Evolutionary conservation across 2,329 filamentous ascomycete species (phyloP), one percentile per base, ranked within the genome.

Genomic region (Dactylella cylindrospora): DNA sequence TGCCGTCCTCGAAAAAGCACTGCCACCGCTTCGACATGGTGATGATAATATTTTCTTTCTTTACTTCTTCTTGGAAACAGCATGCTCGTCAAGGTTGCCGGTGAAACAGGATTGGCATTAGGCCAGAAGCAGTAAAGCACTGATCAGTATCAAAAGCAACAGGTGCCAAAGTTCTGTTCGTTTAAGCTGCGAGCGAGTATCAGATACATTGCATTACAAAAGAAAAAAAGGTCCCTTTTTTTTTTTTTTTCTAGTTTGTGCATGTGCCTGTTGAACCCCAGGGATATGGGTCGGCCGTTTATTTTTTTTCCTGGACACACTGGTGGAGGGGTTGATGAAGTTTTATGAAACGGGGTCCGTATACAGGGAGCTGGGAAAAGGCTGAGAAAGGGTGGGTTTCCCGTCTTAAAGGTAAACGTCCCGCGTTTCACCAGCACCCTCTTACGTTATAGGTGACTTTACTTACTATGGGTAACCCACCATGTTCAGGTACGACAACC

Each of bases 11-110:
- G 36, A 26, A 15, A 41, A 25, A 15, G 50, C 57, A 62, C 57
- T 54, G 57, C 57, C 57, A 62, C 57, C 49, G 47, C 46, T 52
- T 52, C 46, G 54, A 61, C 41, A 40, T n/a, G 52, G 52, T 52
- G 31, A 51, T 60, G 39, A 39, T 39, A 28, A 12, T 51, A 39
- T 49, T 44, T 32, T 28, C 13, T 36, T 13, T 45, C 19, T 5
- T n/a, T 39, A 19, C 15, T 43, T 7, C 39, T 5, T 10, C 39
- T 43, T 41, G 32, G 33, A 50, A 41, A 53, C 38, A 36, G 41
- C 55, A 47, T 41, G 55, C 22, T 20, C n/a, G 25, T 32, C 8
- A 31, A n/a, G 19, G 45, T 10, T 43, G n/a, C 19, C 19, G 13
- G 33, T 45, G 40, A 52, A 60, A 44, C 54, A 29, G 33, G 46